Evolutionary conservation across 208 protist species (phyloP), one percentile per base, ranked within the genome.

Genomic region (Leishmania tarentolae): DNA sequence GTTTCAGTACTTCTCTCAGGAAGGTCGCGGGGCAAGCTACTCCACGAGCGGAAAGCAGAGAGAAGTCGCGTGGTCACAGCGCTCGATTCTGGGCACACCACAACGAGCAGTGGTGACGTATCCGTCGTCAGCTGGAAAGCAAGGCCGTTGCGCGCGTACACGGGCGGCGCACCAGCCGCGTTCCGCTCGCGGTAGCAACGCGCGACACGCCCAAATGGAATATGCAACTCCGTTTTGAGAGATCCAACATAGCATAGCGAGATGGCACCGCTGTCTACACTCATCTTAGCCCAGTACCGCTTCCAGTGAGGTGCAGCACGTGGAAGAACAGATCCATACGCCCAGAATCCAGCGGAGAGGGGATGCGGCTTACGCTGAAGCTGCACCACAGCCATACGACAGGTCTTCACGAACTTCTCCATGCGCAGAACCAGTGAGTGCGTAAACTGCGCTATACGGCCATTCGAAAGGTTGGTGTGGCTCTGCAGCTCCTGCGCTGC

Each of bases 281-380:
- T 76, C 53, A 71, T 74, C 28, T 21, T 74, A 9, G 88, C 84
- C 92, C 92, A 96, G 71, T 81, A 83, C 19, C 89, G 92, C 52
- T 83, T 77, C 92, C 92, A 96, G 21, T 63, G 81, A 46, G 73
- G 80, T 9, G 84, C 56, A 28, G 92, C 87, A 31, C 85, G 78
- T 1, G 92, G 92, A 17, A 83, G 81, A 19, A 94, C 47, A 66
- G 86, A 90, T 19, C 86, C 83, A 78, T 92, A 81, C 17, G 84
- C 86, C 89, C 90, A 93, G 65, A 96, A 96, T 59, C 92, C 88
- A n/a, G 42, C 82, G 50, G 40, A 91, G 57, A 77, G 76, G 15
- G 70, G 72, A 47, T 52, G 42, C 6, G 76, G 75, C 35, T 80
- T 72, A 5, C 73, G 76, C 61, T 82, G 82, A 65, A 82, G 76